Evolutionary conservation across 1,284 basidiomycete genomes (phyloP), one percentile per base, ranked within the genome.

Genomic region (Volvariella surrecta): DNA sequence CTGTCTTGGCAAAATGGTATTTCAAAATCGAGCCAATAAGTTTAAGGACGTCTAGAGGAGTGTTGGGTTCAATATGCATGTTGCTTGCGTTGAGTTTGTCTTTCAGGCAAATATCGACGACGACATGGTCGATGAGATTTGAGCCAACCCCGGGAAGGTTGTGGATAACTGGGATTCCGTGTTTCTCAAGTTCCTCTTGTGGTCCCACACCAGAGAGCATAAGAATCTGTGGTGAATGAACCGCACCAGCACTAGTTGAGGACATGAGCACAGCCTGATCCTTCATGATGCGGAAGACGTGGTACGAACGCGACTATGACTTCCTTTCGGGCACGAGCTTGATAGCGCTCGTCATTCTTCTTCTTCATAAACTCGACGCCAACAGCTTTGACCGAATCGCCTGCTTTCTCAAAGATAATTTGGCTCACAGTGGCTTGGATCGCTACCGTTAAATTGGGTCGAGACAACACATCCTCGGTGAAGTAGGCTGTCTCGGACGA

Each of bases 201-300:
- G 64, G 61, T 2, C 68, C 67, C 22, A 70, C 54, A 20, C 67
- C 68, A 15, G 66, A 68, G 24, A 85, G 67, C 67, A 86, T 71
- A 10, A 90, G 69, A 32, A 89, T 72, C 67, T 88, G 58, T 4
- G 83, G 82, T 8, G 79, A 74, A 50, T 82, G 79, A 10, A 85
- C 58, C 0, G 81, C 73, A 2, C 82, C 82, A 21, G 75, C 78
- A 13, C 83, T 85, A 47, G 21, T 3, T 34, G 17, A 7, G 38
- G 21, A 32, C 16, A 4, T 15, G 17, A n/a, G 6, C 24, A 31
- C 37, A 30, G 40, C 32, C 15, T 6, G 45, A 45, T n/a, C 32
- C 3, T 24, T 21, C 15, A 30, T 32, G 22, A 31, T 32, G 11
- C 11, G 15, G 21, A 24, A 46, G 47, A 42, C 30, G 13, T 11